Evolutionary conservation across 2,329 filamentous ascomycete genomes (phyloP).

Genomic region (Tricladium varicosporioides): DNA sequence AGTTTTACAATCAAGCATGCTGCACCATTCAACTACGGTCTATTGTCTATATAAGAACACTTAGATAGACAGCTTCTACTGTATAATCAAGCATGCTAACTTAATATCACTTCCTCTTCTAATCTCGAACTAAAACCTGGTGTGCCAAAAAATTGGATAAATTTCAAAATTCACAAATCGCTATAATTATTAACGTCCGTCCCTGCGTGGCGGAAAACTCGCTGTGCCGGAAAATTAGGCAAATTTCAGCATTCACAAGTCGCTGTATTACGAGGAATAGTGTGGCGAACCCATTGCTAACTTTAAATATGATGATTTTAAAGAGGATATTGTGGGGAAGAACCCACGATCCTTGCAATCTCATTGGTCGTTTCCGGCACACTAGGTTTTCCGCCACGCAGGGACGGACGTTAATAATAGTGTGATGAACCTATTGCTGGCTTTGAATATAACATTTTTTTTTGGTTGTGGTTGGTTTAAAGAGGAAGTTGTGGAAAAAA

Average conservation of each 20-base stretch:
- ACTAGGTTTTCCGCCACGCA: conserved; percentile 7
- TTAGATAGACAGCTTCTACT: too few species aligned
- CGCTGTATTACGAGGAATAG: conserved; percentile 7
- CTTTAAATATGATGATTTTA: conserved; percentile 10
- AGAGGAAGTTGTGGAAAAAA: conserved; percentile 6
- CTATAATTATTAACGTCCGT: conserved; percentile 1
- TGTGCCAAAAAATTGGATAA: too few species aligned
- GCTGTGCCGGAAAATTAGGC: conserved; percentile 5
- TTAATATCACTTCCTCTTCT: too few species aligned
- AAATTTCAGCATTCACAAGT: conserved; percentile 13
- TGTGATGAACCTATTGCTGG: too few species aligned
- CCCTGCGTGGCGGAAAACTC: conserved; percentile 2
- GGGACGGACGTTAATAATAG: neutral
- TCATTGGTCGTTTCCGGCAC: conserved; percentile 14
- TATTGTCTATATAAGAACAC: too few species aligned
- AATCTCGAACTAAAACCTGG: too few species aligned
- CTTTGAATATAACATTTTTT: too few species aligned
- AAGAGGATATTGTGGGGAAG: conserved; percentile 6
- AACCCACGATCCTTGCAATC: conserved; percentile 10
- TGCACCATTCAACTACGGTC: too few species aligned
- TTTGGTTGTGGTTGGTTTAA: too few species aligned
- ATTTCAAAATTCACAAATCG: too few species aligned
- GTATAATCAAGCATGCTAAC: too few species aligned
- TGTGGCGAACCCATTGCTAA: conserved; percentile 8
- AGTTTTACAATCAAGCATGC: too few species aligned